A percentile compares a stretch with the other conserved stretches of the same genome.
Evolutionary conservation across 108 stramenopile species (phyloP).

Genomic region (Stephanodiscus triporus): DNA sequence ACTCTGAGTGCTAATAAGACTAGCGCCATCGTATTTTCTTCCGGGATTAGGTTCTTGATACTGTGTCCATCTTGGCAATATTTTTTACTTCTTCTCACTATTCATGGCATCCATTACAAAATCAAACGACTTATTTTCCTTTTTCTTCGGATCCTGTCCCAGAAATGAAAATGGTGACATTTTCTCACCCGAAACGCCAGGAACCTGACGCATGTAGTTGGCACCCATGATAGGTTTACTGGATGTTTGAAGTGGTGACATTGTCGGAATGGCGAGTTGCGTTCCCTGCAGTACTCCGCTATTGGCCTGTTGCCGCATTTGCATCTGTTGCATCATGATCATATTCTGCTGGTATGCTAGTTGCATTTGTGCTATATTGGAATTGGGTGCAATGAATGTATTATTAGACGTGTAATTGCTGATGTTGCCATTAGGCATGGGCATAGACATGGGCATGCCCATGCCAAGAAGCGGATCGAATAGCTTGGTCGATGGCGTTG

Average conservation of each 20-base stretch:
- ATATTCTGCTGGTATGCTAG: slow-evolving; percentile 82
- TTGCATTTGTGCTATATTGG: slow-evolving; percentile 60
- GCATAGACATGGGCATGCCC: slow-evolving; percentile 20
- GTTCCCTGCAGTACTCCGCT: slow-evolving; percentile 13
- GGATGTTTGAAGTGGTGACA: background rate
- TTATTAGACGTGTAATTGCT: slow-evolving; percentile 1
- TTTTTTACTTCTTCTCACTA: slow-evolving; percentile 52
- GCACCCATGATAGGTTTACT: slow-evolving; percentile 44
- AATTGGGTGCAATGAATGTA: slow-evolving; percentile 12
- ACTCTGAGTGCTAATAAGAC: no score
- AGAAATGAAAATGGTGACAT: slow-evolving; percentile 66
- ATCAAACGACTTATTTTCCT: slow-evolving; percentile 79
- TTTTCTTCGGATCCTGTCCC: slow-evolving; percentile 53
- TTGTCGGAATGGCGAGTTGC: background rate
- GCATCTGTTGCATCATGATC: slow-evolving; percentile 82
- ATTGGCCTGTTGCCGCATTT: slow-evolving; percentile 69
- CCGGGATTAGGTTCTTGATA: no score
- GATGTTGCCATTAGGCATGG: slow-evolving; percentile 3
- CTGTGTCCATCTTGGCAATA: no score
- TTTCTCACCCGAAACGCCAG: slow-evolving; percentile 49
- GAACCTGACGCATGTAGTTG: slow-evolving; percentile 58
- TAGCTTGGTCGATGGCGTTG: slow-evolving; percentile 31
- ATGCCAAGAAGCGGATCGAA: slow-evolving; percentile 74
- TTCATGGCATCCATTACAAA: slow-evolving; percentile 90
- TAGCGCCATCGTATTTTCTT: background rate